A percentile compares a stretch with the other conserved stretches of the same genome.
Evolutionary conservation across 495 filamentous ascomycete species (phyloP).

Genomic region (Talaromyces thailandensis): DNA sequence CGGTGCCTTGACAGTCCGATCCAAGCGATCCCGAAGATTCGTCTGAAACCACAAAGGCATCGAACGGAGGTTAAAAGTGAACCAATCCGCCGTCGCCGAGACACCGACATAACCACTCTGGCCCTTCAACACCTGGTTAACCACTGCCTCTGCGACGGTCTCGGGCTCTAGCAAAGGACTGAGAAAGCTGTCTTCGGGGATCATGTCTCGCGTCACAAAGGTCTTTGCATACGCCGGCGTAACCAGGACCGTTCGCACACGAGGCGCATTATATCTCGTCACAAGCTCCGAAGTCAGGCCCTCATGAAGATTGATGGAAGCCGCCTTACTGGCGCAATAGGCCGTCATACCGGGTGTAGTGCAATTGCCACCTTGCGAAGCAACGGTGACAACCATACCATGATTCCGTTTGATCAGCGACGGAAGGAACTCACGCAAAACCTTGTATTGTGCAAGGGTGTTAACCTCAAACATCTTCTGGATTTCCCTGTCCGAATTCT

Average conservation of each 20-base stretch:
- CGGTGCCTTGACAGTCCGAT: conserved; percentile 10
- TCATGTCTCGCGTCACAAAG: conserved; percentile 48
- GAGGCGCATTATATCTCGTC: conserved; percentile 51
- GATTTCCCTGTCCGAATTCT: conserved; percentile 44
- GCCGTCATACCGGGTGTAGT: conserved; percentile 57
- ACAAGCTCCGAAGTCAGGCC: conserved; percentile 54
- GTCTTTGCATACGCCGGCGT: conserved; percentile 58
- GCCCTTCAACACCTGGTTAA: conserved; percentile 47
- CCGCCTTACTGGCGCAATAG: conserved; percentile 61
- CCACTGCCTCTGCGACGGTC: conserved; percentile 57
- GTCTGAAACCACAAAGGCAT: conserved; percentile 37
- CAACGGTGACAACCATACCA: conserved; percentile 67
- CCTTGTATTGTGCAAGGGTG: conserved; percentile 57
- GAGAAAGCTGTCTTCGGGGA: conserved; percentile 45
- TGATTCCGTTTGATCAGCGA: conserved; percentile 54
- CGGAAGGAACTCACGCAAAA: conserved; percentile 58
- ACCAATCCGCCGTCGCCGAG: conserved; percentile 26
- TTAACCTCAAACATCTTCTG: conserved; percentile 66
- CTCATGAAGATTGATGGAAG: conserved; percentile 59
- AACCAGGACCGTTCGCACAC: conserved; percentile 56
- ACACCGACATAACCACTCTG: conserved; percentile 49
- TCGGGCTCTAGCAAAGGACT: conserved; percentile 48
- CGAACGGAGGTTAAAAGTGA: conserved; percentile 24
- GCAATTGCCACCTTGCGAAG: conserved; percentile 51
- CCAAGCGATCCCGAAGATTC: conserved; percentile 18